phyloP scores from a whole-genome alignment of 306 rosid species.

The Psophocarpus tetragonolobus region DNA sequence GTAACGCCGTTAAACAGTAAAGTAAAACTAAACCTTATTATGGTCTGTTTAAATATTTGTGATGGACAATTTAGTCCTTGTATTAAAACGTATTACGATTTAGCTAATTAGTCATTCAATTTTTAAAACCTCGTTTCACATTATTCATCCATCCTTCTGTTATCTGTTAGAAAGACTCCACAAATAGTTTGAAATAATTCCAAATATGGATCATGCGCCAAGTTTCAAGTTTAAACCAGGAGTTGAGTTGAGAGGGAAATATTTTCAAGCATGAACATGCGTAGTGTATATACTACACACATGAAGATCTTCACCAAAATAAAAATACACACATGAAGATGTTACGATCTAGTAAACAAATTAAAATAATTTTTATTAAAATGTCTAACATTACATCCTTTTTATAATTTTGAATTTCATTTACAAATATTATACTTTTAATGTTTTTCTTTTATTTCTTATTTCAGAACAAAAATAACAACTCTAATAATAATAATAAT shows the following conservation, averaged over 20 bases:
- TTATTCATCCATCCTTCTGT: not conserved
- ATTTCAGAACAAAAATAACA: too few relatives aligned
- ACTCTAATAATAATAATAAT: too few relatives aligned
- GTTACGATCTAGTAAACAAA: too few relatives aligned
- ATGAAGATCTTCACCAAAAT: too few relatives aligned
- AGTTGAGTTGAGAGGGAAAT: not conserved
- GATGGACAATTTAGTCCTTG: not conserved
- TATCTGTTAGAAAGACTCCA: not conserved
- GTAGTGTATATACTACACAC: conserved; percentile 17
- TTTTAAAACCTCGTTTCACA: not conserved
- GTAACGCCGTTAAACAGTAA: conserved; percentile 3
- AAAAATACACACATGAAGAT: too few relatives aligned
- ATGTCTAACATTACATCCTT: too few relatives aligned
- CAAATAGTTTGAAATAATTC: not conserved
- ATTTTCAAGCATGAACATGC: not conserved
- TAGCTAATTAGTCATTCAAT: not conserved
- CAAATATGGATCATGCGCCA: not conserved
- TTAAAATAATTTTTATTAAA: too few relatives aligned
- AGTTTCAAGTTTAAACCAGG: not conserved
- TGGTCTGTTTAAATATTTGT: not conserved
- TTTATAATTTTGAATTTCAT: too few relatives aligned
- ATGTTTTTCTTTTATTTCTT: too few relatives aligned
- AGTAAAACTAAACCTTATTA: not conserved
- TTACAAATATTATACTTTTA: too few relatives aligned
- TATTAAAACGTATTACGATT: not conserved